Evolutionary conservation across 176 grass and related monocot genomes (phyloP), one percentile per base, ranked within the genome.

Genomic region (Cenchrus purpureus): DNA sequence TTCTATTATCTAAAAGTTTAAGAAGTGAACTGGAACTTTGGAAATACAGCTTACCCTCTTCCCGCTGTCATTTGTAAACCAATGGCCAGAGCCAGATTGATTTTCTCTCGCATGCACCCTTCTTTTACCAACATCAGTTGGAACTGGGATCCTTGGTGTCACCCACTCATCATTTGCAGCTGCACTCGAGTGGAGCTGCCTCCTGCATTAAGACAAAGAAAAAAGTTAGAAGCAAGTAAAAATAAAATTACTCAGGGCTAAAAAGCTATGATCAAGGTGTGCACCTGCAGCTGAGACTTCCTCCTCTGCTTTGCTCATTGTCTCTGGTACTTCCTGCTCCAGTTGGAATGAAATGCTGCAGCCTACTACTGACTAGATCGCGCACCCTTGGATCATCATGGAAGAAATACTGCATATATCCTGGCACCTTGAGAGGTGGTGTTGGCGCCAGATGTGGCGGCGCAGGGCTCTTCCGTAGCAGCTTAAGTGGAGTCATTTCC

Each of bases 51-150:
- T 61, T 86, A 95, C 96, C 93, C 89, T 98, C 82, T 42, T 92
- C 45, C 96, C 93, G 59, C 85, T 81, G 34, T 95, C 74, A 56
- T 73, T 77, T 10, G 96, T 98, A 76, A 94, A 90, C 96, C 93
- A 98, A 81, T 91, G 96, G 71, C 96, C 93, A 85, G 95, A 89
- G 49, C 96, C 96, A 80, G 95, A 90, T 19, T 85, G 80, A 62
- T 44, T 74, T 58, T 76, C 92, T 77, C 22, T 43, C 20, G 87
- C 89, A 87, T 80, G 83, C 66, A 93, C 87, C 87, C 91, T 90
- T 82, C 93, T 91, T 87, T 82, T 93, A 64, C 81, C 86, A 83
- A 83, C 89, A 90, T 95, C 93, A 62, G 85, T 85, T 73, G 89
- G 85, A 84, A 84, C 52, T 13, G 77, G 69, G 64, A 66, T 56